Percentiles rank a stretch among this genome's conserved stretches.
These are phyloP conservation scores for Prinsepia uniflora DNA, from an alignment of 306 rosid species.

Conservation along the genomic window DNA sequence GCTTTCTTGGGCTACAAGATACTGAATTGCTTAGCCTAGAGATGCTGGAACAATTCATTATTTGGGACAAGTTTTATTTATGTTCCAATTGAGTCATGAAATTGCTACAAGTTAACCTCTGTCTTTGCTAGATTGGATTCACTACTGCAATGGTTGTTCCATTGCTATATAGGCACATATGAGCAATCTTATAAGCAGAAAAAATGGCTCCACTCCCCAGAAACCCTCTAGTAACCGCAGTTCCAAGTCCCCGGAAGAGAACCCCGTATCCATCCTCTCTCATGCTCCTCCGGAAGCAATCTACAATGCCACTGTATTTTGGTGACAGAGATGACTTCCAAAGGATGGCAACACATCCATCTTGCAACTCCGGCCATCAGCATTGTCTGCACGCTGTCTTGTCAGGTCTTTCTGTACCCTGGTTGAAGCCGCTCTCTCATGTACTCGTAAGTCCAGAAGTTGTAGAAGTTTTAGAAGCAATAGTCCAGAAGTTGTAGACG, in stretches of 20 bases:
- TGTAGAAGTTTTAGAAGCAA: slow-evolving; percentile 22
- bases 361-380: slow-evolving; percentile 70
- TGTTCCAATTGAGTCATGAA: too few relatives aligned
- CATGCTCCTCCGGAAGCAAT: neutral
- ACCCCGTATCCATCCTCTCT: neutral
- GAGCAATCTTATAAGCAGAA: neutral
- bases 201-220: neutral
- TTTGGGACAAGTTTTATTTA: neutral
- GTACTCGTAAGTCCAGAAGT: slow-evolving; percentile 72
- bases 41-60: neutral
- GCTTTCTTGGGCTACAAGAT: neutral
- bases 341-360: slow-evolving; percentile 73
- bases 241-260: neutral
- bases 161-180: neutral
- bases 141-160: neutral
- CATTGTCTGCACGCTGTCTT: slow-evolving; percentile 65
- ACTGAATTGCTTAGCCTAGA: neutral
- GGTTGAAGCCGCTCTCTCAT: slow-evolving; percentile 77
- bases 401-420: slow-evolving; percentile 57
- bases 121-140: neutral
- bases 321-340: slow-evolving; percentile 29
- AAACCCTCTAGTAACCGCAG: neutral
- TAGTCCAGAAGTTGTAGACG: slow-evolving; percentile 24
- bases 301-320: neutral
- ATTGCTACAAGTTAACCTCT: neutral